Base-by-base conservation (phyloP, 2,329 filamentous ascomycete genomes). In the Ploettnerulaceae sp. region DNA sequence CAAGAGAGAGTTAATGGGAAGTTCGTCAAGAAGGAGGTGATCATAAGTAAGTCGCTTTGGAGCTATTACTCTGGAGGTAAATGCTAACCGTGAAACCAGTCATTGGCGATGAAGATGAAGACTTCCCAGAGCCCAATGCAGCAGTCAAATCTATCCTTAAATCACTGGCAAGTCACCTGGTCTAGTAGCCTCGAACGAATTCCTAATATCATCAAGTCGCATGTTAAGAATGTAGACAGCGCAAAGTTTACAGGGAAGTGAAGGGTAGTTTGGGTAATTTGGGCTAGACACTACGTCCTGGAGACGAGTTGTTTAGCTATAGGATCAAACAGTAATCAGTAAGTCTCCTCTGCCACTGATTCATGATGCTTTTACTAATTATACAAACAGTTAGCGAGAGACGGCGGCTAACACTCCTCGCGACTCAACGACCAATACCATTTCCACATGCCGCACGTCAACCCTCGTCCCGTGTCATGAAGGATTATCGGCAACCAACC, bases 1-100 rank as follows among this genome's bases (percentile, higher is more conserved):
- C 2, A n/a, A 11, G 22, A 40, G 29, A 38, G 44, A 14, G 22
- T 33, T 6, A 40, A 45, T 8, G 47, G 47, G n/a, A 40, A 31
- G 14, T 49, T 49, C 26, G n/a, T 34, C n/a, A 35, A 39, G 20
- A 33, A 28, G 26, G 25, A 32, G 28, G 24, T 28, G 33, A 24
- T 44, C 6, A 44, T 36, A 22, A 44, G 41, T 44, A 9, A 22
- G 41, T 44, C 18, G 12, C 5, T 15, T 14, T 12, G 7, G 9
- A 14, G 4, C n/a, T 4, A 14, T 15, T 7, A 9, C n/a, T 11
- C 14, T 11, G 8, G 20, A 8, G 20, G n/a, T 17, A 11, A 9
- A 9, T 21, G 31, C 41, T 44, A 7, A 44, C 34, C 17, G 4
- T 3, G 4, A 21, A n/a, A 3, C 7, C 5, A 44, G 41, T 44